Percentiles rank a stretch among this genome's conserved stretches.
phyloP scores from a whole-genome alignment of 306 rosid species.

The Trifolium repens region DNA sequence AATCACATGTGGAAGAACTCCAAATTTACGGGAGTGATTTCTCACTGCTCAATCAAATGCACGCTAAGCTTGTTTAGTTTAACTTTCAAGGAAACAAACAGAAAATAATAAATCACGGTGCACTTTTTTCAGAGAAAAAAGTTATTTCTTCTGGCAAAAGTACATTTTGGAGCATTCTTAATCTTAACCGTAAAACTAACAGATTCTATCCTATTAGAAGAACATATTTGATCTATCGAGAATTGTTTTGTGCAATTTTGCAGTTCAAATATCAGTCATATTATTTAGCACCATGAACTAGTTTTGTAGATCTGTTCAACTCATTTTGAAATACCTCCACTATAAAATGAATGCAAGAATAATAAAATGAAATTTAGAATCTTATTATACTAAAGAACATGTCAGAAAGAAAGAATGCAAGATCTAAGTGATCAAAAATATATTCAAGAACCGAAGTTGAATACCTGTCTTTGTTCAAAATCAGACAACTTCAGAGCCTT shows the following conservation, averaged over 20 bases:
- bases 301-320: not conserved
- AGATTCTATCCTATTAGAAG: too few species aligned
- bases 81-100: not conserved
- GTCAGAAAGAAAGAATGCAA: not conserved
- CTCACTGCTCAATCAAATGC: too few species aligned
- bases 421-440: not conserved
- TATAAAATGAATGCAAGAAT: too few species aligned
- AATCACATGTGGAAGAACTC: too few species aligned
- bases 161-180: too few species aligned
- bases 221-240: too few species aligned
- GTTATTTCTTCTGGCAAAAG: not conserved
- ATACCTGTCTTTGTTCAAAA: constrained; percentile 93
- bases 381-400: constrained; percentile 5
- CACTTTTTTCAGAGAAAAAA: not conserved
- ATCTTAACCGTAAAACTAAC: too few species aligned
- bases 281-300: not conserved
- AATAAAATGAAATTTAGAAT: constrained; percentile 2
- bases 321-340: not conserved
- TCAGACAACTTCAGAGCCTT: constrained; percentile 78
- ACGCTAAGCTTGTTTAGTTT: not conserved
- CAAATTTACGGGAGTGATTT: too few species aligned
- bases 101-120: not conserved
- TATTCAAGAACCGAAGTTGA: constrained; percentile 22
- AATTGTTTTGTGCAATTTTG: too few species aligned
- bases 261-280: too few species aligned